Base-by-base conservation (phyloP, 768 basidiomycete species). In the Lactifluus echinatus region DNA sequence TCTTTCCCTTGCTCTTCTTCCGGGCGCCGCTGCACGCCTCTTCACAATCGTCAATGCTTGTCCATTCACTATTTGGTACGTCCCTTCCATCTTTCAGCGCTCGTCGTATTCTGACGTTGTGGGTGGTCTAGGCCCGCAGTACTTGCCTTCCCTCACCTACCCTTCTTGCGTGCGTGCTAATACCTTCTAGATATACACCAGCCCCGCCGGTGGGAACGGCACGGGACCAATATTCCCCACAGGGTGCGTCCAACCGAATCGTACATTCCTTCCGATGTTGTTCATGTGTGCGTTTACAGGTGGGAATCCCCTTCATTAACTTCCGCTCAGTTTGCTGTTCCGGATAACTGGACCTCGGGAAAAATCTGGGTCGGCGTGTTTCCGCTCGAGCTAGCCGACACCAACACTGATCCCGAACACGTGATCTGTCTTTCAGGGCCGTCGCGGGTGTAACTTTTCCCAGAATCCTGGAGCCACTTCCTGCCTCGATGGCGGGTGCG, bases 401-500 rank as follows among this genome's bases (percentile, higher is more conserved):
- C 12, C 39, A 28, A 21, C n/a, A n/a, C n/a, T n/a, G n/a, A 55
- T 21, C 19, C 24, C 19, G 4, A 19, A 19, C 45, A 3, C 33
- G 6, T 5, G 19, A 21, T 24, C 5, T 19, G 15, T 14, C 33
- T 14, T 47, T 34, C 19, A 65, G 64, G 66, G 61, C 15, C 63
- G 67, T 12, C 57, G 66, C 7, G 49, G 59, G 15, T 68, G 67
- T 28, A 52, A 68, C 34, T 68, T 68, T 36, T 37, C 63, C 23
- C 51, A 44, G n/a, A 50, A 50, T 14, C 26, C 56, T 14, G 67
- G 63, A 3, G 55, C 66, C 7, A 61, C 21, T 6, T 37, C 65
- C n/a, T 68, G 67, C 44, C 49, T 65, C 14, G 60, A 58, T 5
- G 67, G 67, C 11, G 63, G 67, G 17, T 69, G 68, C 47, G 67